Evolutionary conservation across 768 basidiomycete species (phyloP), one percentile per base, ranked within the genome.

Genomic region (Lenzites betulinus): DNA sequence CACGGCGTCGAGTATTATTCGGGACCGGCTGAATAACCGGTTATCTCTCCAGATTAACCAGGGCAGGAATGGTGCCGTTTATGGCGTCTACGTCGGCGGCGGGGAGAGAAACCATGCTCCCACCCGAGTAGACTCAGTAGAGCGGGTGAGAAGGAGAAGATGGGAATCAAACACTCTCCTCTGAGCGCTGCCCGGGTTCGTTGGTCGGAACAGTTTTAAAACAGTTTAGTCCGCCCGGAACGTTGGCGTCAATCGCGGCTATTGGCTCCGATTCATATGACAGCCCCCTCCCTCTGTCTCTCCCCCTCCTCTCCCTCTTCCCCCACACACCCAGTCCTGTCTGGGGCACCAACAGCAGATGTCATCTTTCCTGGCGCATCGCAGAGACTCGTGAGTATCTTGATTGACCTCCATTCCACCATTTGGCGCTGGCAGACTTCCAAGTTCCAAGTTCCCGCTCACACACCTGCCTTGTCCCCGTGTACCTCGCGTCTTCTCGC

Each of bases 341-440:
- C 25, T 18, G 6, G n/a, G 35, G 20, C 55, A 43, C 4, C 49
- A n/a, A 50, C 50, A 22, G 35, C 12, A 55, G 33, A 63, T 66
- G 65, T 51, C 50, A 30, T 49, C 59, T 23, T 66, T 36, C 50
- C 55, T 46, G 20, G 23, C 54, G 16, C 66, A 66, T 20, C 60
- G 58, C 44, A 42, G n/a, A 43, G 60, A 51, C 38, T 60, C 60
- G 66, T 66, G 49, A 61, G 66, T 62, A 23, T 20, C 11, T 47
- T 25, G 4, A 39, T 13, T 28, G 20, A 2, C 47, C n/a, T 23
- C 42, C 13, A 36, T 9, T 36, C 30, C 39, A 28, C 12, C 16
- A 30, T 28, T 35, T 4, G 33, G 18, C 51, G 42, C 33, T 22
- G n/a, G 60, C 44, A n/a, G 30, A 44, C 18, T 1, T 1, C 12